Conservation (phyloP, 306 rosid species). For the Pyrus communis region DNA sequence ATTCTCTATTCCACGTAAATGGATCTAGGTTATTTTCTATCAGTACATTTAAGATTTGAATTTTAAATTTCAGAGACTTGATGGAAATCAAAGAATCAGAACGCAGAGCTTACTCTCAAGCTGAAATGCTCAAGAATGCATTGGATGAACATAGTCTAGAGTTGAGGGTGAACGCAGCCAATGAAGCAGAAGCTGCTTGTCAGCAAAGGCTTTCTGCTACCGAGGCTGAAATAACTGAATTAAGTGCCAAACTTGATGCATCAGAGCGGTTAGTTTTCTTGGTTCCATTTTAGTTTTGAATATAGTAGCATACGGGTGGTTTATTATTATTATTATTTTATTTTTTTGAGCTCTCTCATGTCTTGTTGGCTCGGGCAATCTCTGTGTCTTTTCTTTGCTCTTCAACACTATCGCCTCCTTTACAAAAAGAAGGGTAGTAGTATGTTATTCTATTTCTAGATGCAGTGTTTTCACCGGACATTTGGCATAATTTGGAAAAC, state of each 20-base stretch:
- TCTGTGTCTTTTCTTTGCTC: not conserved
- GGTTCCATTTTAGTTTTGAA: not conserved
- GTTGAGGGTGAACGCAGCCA: constrained; percentile 90
- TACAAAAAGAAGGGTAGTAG: not conserved
- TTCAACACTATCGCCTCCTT: not conserved
- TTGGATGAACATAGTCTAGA: constrained; percentile 89
- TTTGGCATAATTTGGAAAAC: not conserved
- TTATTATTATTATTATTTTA: too few species aligned
- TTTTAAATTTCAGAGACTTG: constrained; percentile 48
- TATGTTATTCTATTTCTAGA: not conserved
- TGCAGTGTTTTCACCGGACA: not conserved
- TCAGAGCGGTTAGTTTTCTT: constrained; percentile 60
- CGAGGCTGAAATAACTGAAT: constrained; percentile 71
- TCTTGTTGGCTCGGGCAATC: not conserved
- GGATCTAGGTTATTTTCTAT: constrained; percentile 11
- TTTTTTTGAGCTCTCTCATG: not conserved
- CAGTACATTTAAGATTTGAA: constrained; percentile 14
- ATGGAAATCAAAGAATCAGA: constrained; percentile 78
- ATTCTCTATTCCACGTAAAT: not conserved
- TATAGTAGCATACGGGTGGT: not conserved
- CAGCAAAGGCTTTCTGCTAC: constrained; percentile 79
- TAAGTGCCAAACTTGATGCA: constrained; percentile 60
- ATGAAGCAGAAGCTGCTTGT: constrained; percentile 95
- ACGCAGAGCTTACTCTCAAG: constrained; percentile 62
- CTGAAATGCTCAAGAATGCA: constrained; percentile 67